Conservation (phyloP, 768 basidiomycete genomes). For the Mycena amicta region DNA sequence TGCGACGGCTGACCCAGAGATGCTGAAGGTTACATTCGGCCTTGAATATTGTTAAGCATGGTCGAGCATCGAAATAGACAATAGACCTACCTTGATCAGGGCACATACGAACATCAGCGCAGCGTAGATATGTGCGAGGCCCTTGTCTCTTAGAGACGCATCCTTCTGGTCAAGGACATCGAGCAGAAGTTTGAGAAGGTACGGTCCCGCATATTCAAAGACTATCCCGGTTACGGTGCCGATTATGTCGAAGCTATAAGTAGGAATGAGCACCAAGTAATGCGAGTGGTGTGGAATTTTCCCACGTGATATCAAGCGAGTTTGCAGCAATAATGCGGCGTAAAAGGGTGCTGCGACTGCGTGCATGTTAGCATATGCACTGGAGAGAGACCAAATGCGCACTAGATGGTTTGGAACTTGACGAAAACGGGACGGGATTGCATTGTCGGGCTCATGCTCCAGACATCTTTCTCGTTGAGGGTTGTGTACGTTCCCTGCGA, state of each 20-base stretch:
- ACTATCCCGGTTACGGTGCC: slow-evolving; percentile 68
- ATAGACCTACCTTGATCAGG: no score
- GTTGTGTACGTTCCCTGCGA: slow-evolving; percentile 49
- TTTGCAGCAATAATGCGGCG: slow-evolving; percentile 46
- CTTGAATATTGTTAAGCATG: no score
- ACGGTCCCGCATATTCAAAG: slow-evolving; percentile 80
- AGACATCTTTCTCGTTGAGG: slow-evolving; percentile 71
- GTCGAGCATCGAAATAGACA: no score
- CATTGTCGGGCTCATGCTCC: slow-evolving; percentile 68
- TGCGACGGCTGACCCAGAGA: slow-evolving; percentile 77
- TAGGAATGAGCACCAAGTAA: neutral
- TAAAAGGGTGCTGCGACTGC: slow-evolving; percentile 42
- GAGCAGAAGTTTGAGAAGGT: slow-evolving; percentile 70
- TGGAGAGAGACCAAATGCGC: neutral
- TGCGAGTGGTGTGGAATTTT: neutral
- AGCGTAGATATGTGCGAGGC: slow-evolving; percentile 79
- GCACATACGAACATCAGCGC: slow-evolving; percentile 69
- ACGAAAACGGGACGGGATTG: slow-evolving; percentile 67
- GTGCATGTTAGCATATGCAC: slow-evolving; percentile 2
- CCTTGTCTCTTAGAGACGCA: slow-evolving; percentile 51
- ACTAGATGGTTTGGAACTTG: slow-evolving; percentile 37
- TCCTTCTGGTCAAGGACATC: slow-evolving; percentile 36
- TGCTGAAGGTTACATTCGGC: slow-evolving; percentile 69
- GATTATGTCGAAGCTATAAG: slow-evolving; percentile 56
- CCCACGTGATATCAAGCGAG: slow-evolving; percentile 48